Evolutionary conservation across 129 eudicot genomes (phyloP), one percentile per base, ranked within the genome.

Genomic region (Apium graveolens): DNA sequence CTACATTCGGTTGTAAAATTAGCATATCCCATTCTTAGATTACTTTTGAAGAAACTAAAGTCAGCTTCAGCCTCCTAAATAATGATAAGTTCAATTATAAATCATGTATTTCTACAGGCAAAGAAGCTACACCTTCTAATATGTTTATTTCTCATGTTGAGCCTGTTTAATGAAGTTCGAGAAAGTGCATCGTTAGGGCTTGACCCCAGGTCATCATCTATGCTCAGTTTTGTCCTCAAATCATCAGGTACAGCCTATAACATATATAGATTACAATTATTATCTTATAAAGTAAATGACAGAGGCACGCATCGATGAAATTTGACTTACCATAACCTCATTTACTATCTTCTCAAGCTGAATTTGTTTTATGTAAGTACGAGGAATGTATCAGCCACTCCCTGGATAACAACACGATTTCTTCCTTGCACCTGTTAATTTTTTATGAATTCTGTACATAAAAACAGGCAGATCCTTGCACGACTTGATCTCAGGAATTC

Each of bases 191-290:
- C 91, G 53, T 74, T 88, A 17, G 99, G 99, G 81, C 96, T 95
- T 21, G 97, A 90, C 45, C 72, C 90, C 74, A 85, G 73, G 70
- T 92, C 99, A 38, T 95, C 99, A 63, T 92, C 94, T 68, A 90
- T 78, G 86, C 97, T 92, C 35, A 95, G 88, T 82, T 95, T 95
- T 53, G 99, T 91, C 81, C 84, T 91, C 81, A 95, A 79, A 86
- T 95, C 99, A 76, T 95, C 97, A 14, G 99, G 99, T 60, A 95
- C 76, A 75, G 92, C 96, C 98, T 94, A 82, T 70, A 75, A 62
- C 74, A 66, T 41, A 32, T 45, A 49, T 29, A 17, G 43, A 46
- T 80, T 31, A 78, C 37, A 73, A 69, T 20, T 44, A 42, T 46
- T 66, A 29, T 18, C 16, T 37, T 71, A 10, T 31, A 80, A 27